Conservation (phyloP, 257 asterid genomes). For the Avicennia marina region DNA sequence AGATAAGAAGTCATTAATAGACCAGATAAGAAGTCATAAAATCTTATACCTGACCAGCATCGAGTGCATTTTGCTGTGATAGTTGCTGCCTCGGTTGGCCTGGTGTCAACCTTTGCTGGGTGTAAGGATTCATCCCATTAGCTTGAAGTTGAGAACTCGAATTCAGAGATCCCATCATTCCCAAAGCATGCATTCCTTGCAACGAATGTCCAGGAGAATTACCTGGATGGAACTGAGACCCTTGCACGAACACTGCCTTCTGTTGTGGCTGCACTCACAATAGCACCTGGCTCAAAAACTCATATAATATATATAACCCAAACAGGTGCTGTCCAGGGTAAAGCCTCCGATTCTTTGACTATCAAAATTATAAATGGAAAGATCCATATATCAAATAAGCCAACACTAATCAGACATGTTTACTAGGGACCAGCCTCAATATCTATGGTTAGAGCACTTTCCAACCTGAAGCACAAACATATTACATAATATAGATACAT, state of each 20-base stretch:
- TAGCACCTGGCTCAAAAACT: slow-evolving; percentile 27
- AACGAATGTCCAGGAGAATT: slow-evolving; percentile 72
- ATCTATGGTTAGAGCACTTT: too few species aligned
- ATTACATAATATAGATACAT: background rate
- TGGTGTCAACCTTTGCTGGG: slow-evolving; percentile 49
- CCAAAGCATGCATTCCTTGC: slow-evolving; percentile 70
- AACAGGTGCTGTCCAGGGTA: too few species aligned
- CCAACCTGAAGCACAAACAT: too few species aligned
- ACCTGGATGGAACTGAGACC: slow-evolving; percentile 67
- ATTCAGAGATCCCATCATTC: slow-evolving; percentile 54
- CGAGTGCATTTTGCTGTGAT: slow-evolving; percentile 59
- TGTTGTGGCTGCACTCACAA: slow-evolving; percentile 65
- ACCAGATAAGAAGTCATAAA: slow-evolving; percentile 3
- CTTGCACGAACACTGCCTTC: slow-evolving; percentile 64
- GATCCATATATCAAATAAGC: too few species aligned
- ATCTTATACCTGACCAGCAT: slow-evolving; percentile 52
- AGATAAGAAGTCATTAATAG: too few species aligned
- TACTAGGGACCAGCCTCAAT: too few species aligned
- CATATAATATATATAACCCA: too few species aligned
- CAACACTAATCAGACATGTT: too few species aligned
- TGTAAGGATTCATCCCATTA: slow-evolving; percentile 46
- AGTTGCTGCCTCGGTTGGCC: slow-evolving; percentile 69
- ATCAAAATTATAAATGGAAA: too few species aligned
- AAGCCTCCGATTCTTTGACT: too few species aligned
- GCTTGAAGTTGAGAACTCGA: slow-evolving; percentile 60